Evolutionary conservation across 129 eudicot species (phyloP), one percentile per base, ranked within the genome.

Genomic region (Tagetes patula): DNA sequence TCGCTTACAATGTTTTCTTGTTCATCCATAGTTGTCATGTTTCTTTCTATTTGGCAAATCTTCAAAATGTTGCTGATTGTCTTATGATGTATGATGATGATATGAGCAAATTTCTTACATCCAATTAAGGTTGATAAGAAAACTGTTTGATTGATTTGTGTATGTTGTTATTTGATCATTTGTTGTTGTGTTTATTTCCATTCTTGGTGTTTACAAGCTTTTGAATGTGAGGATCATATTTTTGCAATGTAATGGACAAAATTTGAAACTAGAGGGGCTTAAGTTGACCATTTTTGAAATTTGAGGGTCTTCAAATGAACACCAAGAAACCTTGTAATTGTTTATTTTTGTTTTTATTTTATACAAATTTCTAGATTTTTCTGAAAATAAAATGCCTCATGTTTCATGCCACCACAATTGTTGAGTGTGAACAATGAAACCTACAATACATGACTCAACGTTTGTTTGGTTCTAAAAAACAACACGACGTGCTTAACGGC

Each of bases 201-300:
- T 81, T 78, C 53, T 65, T 20, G 78, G 70, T 62, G 62, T 65
- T 69, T 82, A 39, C 69, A 69, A 71, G 52, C 20, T 41, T 40
- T 61, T 33, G 64, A 76, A 86, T 72, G 86, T 82, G 86, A 85
- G 89, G 87, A 80, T 87, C 83, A 82, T 89, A 85, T 81, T 77
- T 66, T 55, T 63, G 37, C 33, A 55, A 33, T 41, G 45, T 45
- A 45, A 32, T 66, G 36, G 39, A 50, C 36, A 45, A 8, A 32
- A 67, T 53, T 13, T 66, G n/a, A 67, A 53, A 54, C 5, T 74
- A 75, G 50, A 39, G 39, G 30, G 50, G 49, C 20, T 52, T 8
- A 38, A 37, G 5, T 10, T 43, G 34, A 10, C 6, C 7, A 1
- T 49, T 10, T 58, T 59, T 33, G 7, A 59, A 32, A 36, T 11